A percentile compares a stretch with the other conserved stretches of the same genome.
Conservation (phyloP, 768 basidiomycete species). For the Amanita pseudoporphyria region DNA sequence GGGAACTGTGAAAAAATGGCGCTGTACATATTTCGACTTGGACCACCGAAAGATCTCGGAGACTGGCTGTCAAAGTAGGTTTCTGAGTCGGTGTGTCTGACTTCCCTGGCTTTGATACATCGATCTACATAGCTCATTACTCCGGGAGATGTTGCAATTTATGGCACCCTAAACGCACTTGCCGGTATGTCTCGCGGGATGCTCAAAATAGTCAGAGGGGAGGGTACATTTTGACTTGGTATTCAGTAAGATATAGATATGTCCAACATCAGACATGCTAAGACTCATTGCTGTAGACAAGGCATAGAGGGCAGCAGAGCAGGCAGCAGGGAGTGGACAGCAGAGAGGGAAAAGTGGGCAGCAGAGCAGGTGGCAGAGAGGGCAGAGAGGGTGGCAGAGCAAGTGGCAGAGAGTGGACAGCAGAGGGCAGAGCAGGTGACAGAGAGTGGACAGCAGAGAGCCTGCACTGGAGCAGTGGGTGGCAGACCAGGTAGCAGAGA, state of each 20-base stretch:
- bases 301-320: no score
- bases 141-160: constrained; percentile 87
- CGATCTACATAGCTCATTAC: constrained; percentile 25
- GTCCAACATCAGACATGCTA: not conserved
- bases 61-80: constrained; percentile 65
- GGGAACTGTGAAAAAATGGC: constrained; percentile 78
- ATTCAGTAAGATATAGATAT: constrained; percentile 45
- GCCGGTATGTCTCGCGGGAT: constrained; percentile 62
- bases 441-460: no score
- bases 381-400: no score
- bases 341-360: no score
- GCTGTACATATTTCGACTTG: constrained; percentile 56
- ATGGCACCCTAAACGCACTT: constrained; percentile 76
- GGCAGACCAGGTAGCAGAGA: no score
- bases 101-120: not conserved
- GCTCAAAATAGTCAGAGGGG: constrained; percentile 61
- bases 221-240: constrained; percentile 65
- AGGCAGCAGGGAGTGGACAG: no score
- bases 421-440: no score
- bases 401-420: no score
- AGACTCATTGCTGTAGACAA: constrained; percentile 38
- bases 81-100: not conserved
- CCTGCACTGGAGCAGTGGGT: no score
- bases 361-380: no score
- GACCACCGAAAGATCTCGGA: constrained; percentile 53